Evolutionary conservation across 2,329 filamentous ascomycete species (phyloP).

Genomic region (Diplocarpon rosae): DNA sequence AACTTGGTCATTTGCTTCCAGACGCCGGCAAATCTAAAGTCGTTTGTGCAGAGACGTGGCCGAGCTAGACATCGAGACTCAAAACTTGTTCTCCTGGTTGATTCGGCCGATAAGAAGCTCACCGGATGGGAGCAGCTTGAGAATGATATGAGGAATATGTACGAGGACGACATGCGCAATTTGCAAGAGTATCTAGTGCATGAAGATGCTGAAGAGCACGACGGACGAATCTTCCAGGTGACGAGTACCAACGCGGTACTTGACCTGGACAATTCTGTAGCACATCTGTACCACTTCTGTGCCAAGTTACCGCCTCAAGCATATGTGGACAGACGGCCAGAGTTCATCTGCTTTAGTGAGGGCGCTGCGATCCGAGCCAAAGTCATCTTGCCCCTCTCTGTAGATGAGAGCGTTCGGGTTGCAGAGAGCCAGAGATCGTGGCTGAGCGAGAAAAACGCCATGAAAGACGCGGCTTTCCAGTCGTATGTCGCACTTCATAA

Average conservation of each 20-base stretch:
- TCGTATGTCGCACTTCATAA: conserved; percentile 62
- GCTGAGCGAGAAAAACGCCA: conserved; percentile 50
- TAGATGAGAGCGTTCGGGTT: conserved; percentile 51
- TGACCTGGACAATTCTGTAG: conserved; percentile 60
- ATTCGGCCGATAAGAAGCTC: conserved; percentile 27
- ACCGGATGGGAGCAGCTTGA: conserved; percentile 58
- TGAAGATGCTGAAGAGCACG: conserved; percentile 26
- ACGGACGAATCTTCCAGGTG: conserved; percentile 31
- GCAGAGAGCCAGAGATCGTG: conserved; percentile 45
- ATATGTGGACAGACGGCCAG: conserved; percentile 54
- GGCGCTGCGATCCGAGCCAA: conserved; percentile 39
- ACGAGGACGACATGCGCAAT: conserved; percentile 27
- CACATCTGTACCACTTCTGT: conserved; percentile 80
- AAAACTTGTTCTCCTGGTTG: conserved; percentile 43
- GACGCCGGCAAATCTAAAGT: conserved; percentile 47
- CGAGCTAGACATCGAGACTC: conserved; percentile 47
- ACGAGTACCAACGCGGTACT: conserved; percentile 48
- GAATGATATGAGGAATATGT: conserved; percentile 47
- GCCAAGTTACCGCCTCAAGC: conserved; percentile 39
- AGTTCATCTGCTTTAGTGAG: conserved; percentile 43
- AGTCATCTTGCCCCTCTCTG: conserved; percentile 59
- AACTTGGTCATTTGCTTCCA: conserved; percentile 56
- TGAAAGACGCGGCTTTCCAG: conserved; percentile 65
- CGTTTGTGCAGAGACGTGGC: conserved; percentile 54
- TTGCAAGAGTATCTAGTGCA: conserved; percentile 15